These are phyloP conservation scores for Durio zibethinus DNA, from an alignment of 345 rosid species.

Conservation along the genomic window DNA sequence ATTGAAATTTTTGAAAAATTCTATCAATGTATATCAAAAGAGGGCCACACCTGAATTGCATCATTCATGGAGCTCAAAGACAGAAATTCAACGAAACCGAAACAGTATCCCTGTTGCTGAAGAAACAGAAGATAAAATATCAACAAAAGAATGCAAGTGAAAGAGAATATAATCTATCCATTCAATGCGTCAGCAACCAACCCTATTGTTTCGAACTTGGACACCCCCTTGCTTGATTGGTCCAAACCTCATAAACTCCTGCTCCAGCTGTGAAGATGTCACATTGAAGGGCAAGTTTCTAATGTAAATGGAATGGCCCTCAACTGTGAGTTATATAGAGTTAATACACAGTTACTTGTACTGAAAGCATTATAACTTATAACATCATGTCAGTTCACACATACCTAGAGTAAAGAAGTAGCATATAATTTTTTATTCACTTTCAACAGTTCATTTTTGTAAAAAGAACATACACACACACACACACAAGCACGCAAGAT, in stretches of 20 bases:
- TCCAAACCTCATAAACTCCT: constrained; percentile 61
- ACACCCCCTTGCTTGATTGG: constrained; percentile 60
- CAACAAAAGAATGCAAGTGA: background rate
- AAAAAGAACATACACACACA: background rate
- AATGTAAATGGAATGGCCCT: constrained; percentile 63
- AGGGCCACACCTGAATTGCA: constrained; percentile 53
- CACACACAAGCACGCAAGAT: background rate
- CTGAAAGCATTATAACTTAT: background rate
- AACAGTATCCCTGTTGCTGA: constrained; percentile 70
- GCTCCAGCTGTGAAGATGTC: constrained; percentile 52
- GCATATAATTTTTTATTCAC: background rate
- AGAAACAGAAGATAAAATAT: constrained; percentile 15
- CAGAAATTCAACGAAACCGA: constrained; percentile 71
- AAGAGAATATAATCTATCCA: background rate
- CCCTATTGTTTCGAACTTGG: constrained; percentile 75
- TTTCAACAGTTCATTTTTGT: background rate
- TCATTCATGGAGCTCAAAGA: constrained; percentile 44
- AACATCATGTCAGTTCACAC: constrained; percentile 1
- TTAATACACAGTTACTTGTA: background rate
- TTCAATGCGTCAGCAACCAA: constrained; percentile 25
- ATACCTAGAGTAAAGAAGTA: background rate
- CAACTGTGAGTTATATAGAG: constrained; percentile 34
- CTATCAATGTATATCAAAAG: background rate
- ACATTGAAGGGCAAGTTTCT: constrained; percentile 47
- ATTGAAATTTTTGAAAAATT: background rate